Conservation (phyloP, 106 monocot species). For the Dactylorhiza incarnata region DNA sequence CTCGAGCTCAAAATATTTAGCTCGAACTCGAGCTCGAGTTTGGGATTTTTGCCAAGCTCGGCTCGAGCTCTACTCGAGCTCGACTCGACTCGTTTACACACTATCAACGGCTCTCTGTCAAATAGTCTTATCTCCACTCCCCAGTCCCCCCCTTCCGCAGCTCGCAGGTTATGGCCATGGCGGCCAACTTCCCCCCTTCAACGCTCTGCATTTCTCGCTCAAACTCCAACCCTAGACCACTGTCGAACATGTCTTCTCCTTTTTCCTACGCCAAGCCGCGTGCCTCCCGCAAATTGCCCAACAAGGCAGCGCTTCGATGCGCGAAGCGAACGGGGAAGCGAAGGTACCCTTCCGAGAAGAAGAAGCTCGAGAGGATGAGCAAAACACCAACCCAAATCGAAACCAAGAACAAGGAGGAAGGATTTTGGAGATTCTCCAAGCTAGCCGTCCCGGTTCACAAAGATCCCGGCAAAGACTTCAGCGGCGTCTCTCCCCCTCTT, state of each 20-base stretch:
- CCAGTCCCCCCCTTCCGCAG: background rate
- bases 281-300: background rate
- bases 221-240: slow-evolving; percentile 9
- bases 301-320: slow-evolving; percentile 13
- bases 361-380: slow-evolving; percentile 50
- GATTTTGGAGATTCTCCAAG: slow-evolving; percentile 94
- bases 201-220: background rate
- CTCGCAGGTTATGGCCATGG: background rate
- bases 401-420: slow-evolving; percentile 49
- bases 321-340: slow-evolving; percentile 80
- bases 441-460: slow-evolving; percentile 67
- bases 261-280: slow-evolving; percentile 5
- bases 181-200: slow-evolving; percentile 20
- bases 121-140: slow-evolving; percentile 3
- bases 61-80: too few relatives aligned
- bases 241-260: background rate
- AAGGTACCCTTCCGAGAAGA: slow-evolving; percentile 99
- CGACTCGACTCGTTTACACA: too few relatives aligned
- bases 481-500: slow-evolving; percentile 59
- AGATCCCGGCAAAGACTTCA: slow-evolving; percentile 89
- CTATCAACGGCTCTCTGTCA: background rate
- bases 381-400: slow-evolving; percentile 35
- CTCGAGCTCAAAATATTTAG: too few relatives aligned
- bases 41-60: too few relatives aligned
- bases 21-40: too few relatives aligned